A percentile compares a stretch with the other conserved stretches of the same genome.
Evolutionary conservation across 2,329 filamentous ascomycete genomes (phyloP).

Genomic region (Fusarium marasasianum): DNA sequence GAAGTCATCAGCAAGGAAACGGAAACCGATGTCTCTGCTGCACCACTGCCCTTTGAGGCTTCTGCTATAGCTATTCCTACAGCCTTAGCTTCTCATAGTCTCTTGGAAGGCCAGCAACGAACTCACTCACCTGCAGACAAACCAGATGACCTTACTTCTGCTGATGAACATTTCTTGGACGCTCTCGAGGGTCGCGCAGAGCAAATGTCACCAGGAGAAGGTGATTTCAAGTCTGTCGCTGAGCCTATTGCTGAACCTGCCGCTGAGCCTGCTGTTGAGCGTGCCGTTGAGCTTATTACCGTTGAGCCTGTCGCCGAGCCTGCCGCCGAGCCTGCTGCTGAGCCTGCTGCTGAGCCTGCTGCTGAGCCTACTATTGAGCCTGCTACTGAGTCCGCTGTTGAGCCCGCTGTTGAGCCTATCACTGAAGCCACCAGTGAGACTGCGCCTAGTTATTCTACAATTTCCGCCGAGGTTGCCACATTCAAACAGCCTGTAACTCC

Average conservation of each 20-base stretch:
- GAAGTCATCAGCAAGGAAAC: slow-evolving; percentile 55
- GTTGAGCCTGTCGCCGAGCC: not conserved
- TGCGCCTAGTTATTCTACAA: not conserved
- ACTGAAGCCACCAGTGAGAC: not conserved
- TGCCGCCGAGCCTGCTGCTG: not conserved
- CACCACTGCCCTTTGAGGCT: slow-evolving; percentile 48
- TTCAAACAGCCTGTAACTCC: slow-evolving; percentile 1
- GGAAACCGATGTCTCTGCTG: slow-evolving; percentile 54
- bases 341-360: not conserved
- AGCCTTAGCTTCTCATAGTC: slow-evolving; percentile 39
- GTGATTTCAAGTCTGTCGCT: not conserved
- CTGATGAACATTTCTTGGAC: slow-evolving; percentile 51
- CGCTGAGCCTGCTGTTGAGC: not conserved
- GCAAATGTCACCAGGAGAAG: slow-evolving; percentile 23
- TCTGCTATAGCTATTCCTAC: slow-evolving; percentile 35
- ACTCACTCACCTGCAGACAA: slow-evolving; percentile 32
- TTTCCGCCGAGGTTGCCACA: not conserved
- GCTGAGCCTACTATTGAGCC: not conserved
- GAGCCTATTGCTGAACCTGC: not conserved
- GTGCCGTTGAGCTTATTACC: too few relatives aligned
- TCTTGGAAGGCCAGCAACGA: slow-evolving; percentile 31
- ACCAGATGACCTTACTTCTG: slow-evolving; percentile 47
- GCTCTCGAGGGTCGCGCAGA: slow-evolving; percentile 42
- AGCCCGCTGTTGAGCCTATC: not conserved
- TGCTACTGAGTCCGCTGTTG: not conserved